Percentiles rank a stretch among this genome's conserved stretches.
Evolutionary conservation across 768 basidiomycete genomes (phyloP).

Genomic region (Clitopilus hobsonii): DNA sequence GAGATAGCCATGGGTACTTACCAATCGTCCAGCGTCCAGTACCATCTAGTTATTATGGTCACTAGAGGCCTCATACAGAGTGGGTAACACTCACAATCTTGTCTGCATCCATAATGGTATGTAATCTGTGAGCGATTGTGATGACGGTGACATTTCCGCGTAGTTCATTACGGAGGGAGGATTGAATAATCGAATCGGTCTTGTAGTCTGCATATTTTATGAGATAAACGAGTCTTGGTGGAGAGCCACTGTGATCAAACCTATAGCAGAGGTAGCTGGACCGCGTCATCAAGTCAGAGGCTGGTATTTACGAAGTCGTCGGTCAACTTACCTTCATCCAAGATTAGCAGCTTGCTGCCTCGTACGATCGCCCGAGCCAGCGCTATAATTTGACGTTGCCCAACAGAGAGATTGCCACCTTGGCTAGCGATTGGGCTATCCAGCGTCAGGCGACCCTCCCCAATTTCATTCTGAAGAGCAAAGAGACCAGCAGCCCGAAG

Average conservation of each 20-base stretch:
- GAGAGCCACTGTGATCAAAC: slow-evolving; percentile 23
- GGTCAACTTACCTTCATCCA: slow-evolving; percentile 56
- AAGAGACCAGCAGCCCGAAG: slow-evolving; percentile 36
- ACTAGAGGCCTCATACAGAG: no score
- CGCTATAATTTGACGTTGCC: slow-evolving; percentile 69
- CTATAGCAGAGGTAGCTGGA: slow-evolving; percentile 43
- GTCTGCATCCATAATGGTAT: slow-evolving; percentile 67
- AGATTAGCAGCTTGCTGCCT: slow-evolving; percentile 54
- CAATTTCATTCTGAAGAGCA: slow-evolving; percentile 33
- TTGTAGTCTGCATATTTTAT: slow-evolving; percentile 41
- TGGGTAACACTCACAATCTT: slow-evolving; percentile 42
- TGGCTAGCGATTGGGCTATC: slow-evolving; percentile 44
- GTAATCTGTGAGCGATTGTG: slow-evolving; percentile 67
- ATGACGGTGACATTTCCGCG: slow-evolving; percentile 54
- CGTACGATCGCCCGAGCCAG: slow-evolving; percentile 60
- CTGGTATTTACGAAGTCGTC: slow-evolving; percentile 20
- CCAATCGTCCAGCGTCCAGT: slow-evolving; percentile 50
- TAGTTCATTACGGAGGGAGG: slow-evolving; percentile 63
- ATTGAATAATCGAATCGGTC: slow-evolving; percentile 68
- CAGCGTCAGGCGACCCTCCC: slow-evolving; percentile 44
- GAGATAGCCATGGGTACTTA: slow-evolving; percentile 18
- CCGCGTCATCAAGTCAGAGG: slow-evolving; percentile 27
- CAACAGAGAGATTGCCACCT: slow-evolving; percentile 71
- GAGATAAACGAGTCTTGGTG: background rate
- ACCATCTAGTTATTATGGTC: slow-evolving; percentile 32